phyloP scores from a whole-genome alignment of 352 stramenopile genomes.

The Globisporangium yorkense region DNA sequence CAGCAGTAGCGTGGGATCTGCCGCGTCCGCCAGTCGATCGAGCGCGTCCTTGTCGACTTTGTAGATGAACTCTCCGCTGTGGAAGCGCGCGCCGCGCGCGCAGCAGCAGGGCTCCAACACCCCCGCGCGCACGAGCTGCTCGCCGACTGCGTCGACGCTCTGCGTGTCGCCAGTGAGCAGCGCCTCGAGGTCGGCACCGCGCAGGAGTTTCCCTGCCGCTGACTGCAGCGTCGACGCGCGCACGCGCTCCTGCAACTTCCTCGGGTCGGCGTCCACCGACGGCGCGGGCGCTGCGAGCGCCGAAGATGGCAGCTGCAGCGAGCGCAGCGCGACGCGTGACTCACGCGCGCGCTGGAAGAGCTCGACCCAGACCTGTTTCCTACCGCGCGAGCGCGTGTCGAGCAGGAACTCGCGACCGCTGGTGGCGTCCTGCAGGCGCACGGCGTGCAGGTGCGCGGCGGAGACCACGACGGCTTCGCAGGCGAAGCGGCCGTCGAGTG shows the following conservation, averaged over 20 bases:
- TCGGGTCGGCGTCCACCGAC: not conserved
- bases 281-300: not conserved
- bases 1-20: conserved; percentile 1
- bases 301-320: not conserved
- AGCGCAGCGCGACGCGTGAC: conserved; percentile 14
- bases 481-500: conserved; percentile 31
- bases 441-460: conserved; percentile 49
- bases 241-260: conserved; percentile 9
- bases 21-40: conserved; percentile 1
- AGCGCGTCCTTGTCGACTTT: conserved; percentile 16
- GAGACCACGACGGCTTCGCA: conserved; percentile 60
- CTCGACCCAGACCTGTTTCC: conserved; percentile 56
- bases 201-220: conserved; percentile 20
- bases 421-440: conserved; percentile 38
- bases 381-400: conserved; percentile 29
- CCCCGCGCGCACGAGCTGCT: conserved; percentile 20
- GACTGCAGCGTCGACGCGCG: conserved; percentile 18
- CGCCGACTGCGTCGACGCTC: conserved; percentile 17
- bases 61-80: conserved; percentile 26
- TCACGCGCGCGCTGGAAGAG: conserved; percentile 24
- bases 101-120: conserved; percentile 30
- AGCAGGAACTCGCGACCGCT: conserved; percentile 37
- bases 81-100: conserved; percentile 20
- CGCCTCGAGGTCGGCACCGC: conserved; percentile 25
- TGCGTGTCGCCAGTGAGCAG: conserved; percentile 18